These are phyloP conservation scores for Daldinia bambusicola DNA, from an alignment of 495 filamentous ascomycete genomes.

Conservation along the genomic window DNA sequence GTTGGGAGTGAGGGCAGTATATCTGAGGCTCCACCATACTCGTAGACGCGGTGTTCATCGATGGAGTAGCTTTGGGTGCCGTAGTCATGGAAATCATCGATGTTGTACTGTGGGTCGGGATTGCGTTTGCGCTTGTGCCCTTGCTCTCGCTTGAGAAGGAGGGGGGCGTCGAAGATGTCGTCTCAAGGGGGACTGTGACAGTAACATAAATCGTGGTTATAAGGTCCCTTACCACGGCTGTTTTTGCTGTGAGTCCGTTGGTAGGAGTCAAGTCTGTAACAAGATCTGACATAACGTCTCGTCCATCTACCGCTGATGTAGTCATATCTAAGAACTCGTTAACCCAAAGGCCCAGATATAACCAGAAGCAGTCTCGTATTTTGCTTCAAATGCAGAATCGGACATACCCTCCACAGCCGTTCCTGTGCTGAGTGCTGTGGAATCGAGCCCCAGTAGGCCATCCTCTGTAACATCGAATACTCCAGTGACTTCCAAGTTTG, in stretches of 20 bases:
- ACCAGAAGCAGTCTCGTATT: background rate
- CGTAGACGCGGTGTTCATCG: background rate
- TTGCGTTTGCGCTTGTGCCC: background rate
- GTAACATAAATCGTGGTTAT: conserved; percentile 8
- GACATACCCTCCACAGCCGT: conserved; percentile 15
- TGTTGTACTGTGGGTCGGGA: background rate
- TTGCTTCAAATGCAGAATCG: background rate
- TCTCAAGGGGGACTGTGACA: conserved; percentile 1
- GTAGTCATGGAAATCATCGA: background rate
- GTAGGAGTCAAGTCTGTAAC: background rate
- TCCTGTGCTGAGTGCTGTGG: background rate
- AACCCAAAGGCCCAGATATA: background rate
- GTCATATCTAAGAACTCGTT: background rate
- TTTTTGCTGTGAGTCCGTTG: background rate
- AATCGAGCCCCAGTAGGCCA: background rate
- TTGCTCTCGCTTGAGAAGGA: background rate
- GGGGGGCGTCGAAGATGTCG: background rate
- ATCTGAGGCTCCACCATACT: background rate
- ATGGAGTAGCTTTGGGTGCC: background rate
- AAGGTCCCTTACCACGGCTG: background rate
- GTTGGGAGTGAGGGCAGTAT: conserved; percentile 18
- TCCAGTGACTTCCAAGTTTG: conserved; percentile 1
- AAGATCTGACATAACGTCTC: background rate
- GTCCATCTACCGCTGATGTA: background rate
- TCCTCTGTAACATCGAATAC: background rate